These are phyloP conservation scores for Psilocybe cyanescens DNA, from an alignment of 768 basidiomycete species.

Conservation along the genomic window DNA sequence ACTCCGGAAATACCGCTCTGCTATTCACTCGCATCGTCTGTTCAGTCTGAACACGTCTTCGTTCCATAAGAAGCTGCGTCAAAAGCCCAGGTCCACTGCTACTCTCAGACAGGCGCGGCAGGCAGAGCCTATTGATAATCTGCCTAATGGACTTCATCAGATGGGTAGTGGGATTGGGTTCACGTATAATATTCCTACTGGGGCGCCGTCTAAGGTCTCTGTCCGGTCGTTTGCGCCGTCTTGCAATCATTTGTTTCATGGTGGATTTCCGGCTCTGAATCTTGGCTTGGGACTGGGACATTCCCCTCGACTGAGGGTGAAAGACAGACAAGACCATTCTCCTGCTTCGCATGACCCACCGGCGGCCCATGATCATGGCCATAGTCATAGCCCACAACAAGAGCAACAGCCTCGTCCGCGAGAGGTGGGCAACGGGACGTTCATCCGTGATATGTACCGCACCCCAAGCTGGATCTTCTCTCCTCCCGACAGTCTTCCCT, in stretches of 20 bases:
- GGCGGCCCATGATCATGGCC: background rate
- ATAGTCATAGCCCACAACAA: background rate
- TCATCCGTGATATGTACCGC: conserved; percentile 30
- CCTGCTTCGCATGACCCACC: background rate
- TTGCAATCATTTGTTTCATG: conserved; percentile 24
- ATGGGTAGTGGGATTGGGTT: conserved; percentile 59
- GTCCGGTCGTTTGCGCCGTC: conserved; percentile 23
- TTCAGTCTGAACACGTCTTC: conserved; percentile 36
- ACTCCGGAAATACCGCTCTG: conserved; percentile 42
- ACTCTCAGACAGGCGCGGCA: conserved; percentile 28
- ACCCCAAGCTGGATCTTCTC: conserved; percentile 31
- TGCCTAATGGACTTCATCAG: conserved; percentile 50
- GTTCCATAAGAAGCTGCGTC: conserved; percentile 45
- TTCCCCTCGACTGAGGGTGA: conserved; percentile 6
- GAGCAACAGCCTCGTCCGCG: background rate
- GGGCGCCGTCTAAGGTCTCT: conserved; percentile 24
- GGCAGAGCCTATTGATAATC: conserved; percentile 31
- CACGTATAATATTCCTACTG: conserved; percentile 40
- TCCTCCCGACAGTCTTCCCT: conserved; percentile 28
- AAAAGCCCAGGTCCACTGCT: conserved; percentile 37
- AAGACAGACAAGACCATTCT: conserved; percentile 6
- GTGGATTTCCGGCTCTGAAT: conserved; percentile 23
- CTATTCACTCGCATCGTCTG: conserved; percentile 31
- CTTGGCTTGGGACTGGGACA: conserved; percentile 18
- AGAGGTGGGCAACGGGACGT: conserved; percentile 25